Base-by-base conservation (phyloP, 495 filamentous ascomycete species). In the Neurospora sp. region DNA sequence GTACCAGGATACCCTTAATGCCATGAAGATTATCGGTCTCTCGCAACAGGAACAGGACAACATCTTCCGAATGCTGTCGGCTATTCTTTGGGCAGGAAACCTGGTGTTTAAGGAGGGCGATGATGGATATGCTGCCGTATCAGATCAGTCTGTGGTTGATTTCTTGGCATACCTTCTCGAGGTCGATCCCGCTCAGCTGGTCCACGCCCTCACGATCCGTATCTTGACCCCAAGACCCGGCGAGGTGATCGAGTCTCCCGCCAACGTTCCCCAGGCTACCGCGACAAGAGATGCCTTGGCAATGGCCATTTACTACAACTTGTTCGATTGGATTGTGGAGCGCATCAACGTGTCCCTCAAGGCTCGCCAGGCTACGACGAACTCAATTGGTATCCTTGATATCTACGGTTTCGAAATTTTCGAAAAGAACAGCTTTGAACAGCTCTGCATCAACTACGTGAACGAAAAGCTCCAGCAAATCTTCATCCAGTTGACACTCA, bases 391-490 rank as follows among this genome's bases (percentile, higher is more conserved):
- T 81, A 98, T 99, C 81, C 88, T 99, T 69, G 96, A 99, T 87
- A 99, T 99, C 74, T 99, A 99, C 82, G 96, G 96, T 18, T 99
- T 99, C 77, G 96, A 99, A 81, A 99, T 99, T 75, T 99, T 99
- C 75, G 96, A 99, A 81, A 93, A 91, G 82, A 99, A 99, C 83
- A 97, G 94, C 73, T 99, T 99, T 77, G 96, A 99, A 82, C 96
- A 99, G 84, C 90, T 99, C 18, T 99, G 96, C 82, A 99, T 99
- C 83, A 99, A 99, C 85, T 99, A 99, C 79, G 96, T 99, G 79
- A 99, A 99, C 83, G 96, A 99, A 82, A 99, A 99, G 82, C 85
- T 99, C 68, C 96, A 99, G 82, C 96, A 99, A 80, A 99, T 99
- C 77, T 99, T 99, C 80, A 99, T 99, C 73, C 96, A 99, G 81